Evolutionary conservation across 257 asterid genomes (phyloP), one percentile per base, ranked within the genome.

Genomic region (Primulina eburnea): DNA sequence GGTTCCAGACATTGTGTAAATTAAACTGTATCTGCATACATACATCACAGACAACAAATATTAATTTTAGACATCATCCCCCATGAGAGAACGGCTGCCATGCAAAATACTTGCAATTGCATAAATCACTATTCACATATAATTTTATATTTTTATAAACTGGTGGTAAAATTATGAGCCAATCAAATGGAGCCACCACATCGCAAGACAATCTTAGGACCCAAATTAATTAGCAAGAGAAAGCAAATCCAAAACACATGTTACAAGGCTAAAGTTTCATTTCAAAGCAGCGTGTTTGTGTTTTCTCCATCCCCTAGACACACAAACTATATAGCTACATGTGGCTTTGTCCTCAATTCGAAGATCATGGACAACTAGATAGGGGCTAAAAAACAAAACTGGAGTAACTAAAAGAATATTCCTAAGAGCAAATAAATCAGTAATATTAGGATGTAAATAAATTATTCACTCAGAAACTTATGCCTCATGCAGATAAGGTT

Each of bases 51-150:
- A 43, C 52, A 11, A 43, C 5, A 43, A 9, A 38, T 47, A 53
- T 16, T 24, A 60, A 56, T 71, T 24, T 34, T 11, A 34, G 17
- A 33, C 55, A 69, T 5, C 65, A 53, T 55, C 12, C 69, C 40
- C 62, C 58, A 33, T 50, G 33, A 29, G 37, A 37, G 43, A 70
- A 50, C 14, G 33, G 17, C 76, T 3, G 38, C n/a, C 53, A 56
- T 38, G 59, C 18, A 64, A 17, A 59, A 69, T 65, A 72, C 30
- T 50, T 65, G 43, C 62, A 21, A 28, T 60, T 64, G 60, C 62
- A 32, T 7, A 69, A 43, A 8, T 17, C 30, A 37, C 58, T 52
- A 55, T 33, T 53, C 16, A 2, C 24, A 1, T 40, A 16, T 34
- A 20, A 38, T 37, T 60, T 60, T n/a, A 50, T 26, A 20, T 56